A percentile compares a stretch with the other conserved stretches of the same genome.
Evolutionary conservation across 2,329 filamentous ascomycete genomes (phyloP).

Genomic region (Sclerotinia borealis): DNA sequence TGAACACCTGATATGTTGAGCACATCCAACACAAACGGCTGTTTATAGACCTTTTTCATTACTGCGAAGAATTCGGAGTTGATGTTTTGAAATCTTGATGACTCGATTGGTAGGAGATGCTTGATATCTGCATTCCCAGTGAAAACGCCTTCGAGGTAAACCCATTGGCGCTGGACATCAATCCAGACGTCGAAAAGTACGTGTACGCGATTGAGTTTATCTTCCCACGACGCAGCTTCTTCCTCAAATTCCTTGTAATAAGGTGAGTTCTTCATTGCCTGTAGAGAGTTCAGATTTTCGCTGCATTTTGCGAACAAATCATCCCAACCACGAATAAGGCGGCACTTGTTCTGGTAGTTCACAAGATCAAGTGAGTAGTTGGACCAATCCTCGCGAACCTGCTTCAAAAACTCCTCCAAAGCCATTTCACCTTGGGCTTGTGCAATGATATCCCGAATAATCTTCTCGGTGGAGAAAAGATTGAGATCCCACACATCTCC

Average conservation of each 20-base stretch:
- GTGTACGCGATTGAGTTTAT: constrained; percentile 94
- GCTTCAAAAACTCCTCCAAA: constrained; percentile 91
- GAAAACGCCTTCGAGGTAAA: constrained; percentile 98
- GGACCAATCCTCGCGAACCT: constrained; percentile 94
- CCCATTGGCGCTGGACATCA: constrained; percentile 99
- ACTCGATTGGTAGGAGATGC: constrained; percentile 92
- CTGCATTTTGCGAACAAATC: constrained; percentile 98
- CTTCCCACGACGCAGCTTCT: constrained; percentile 93
- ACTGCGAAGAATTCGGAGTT: constrained; percentile 98
- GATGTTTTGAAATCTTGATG: constrained; percentile 96
- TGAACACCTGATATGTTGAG: constrained; percentile 93
- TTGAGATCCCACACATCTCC: constrained; percentile 98
- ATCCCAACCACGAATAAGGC: constrained; percentile 95
- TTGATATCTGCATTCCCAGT: constrained; percentile 99
- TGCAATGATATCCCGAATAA: constrained; percentile 87
- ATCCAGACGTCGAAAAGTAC: constrained; percentile 99
- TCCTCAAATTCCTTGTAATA: constrained; percentile 99
- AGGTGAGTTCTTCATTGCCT: constrained; percentile 97
- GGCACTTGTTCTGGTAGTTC: constrained; percentile 96
- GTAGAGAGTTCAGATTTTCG: constrained; percentile 93
- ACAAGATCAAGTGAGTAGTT: constrained; percentile 92
- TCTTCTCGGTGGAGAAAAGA: constrained; percentile 74
- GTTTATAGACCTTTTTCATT: constrained; percentile 99
- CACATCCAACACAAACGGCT: constrained; percentile 91
- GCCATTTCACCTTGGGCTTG: constrained; percentile 99